These are phyloP conservation scores for Collybia sordida DNA, from an alignment of 768 basidiomycete species.

Conservation along the genomic window DNA sequence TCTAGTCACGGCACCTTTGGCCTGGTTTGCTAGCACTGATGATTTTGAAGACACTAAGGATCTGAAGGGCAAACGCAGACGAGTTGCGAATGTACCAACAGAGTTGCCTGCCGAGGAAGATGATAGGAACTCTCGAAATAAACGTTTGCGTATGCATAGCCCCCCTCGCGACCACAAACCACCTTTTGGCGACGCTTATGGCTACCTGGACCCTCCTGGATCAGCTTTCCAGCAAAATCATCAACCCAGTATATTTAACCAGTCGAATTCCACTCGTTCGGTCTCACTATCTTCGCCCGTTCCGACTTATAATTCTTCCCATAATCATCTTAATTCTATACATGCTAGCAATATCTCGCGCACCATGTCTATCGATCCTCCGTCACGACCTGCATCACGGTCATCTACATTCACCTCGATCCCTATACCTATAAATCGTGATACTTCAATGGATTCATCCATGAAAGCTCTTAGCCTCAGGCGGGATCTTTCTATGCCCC, in stretches of 20 bases:
- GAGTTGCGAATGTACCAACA: constrained; percentile 31
- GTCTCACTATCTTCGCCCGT: constrained; percentile 21
- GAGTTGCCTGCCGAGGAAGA: constrained; percentile 31
- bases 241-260: constrained; percentile 20
- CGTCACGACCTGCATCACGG: constrained; percentile 36
- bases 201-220: constrained; percentile 57
- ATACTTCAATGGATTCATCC: constrained; percentile 35
- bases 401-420: constrained; percentile 44
- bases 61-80: constrained; percentile 55
- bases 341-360: constrained; percentile 41
- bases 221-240: constrained; percentile 37
- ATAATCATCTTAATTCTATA: constrained; percentile 27
- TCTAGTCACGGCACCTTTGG: constrained; percentile 64
- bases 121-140: constrained; percentile 35
- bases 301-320: constrained; percentile 24
- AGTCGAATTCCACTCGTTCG: constrained; percentile 20
- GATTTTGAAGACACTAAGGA: constrained; percentile 48
- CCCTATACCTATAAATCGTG: constrained; percentile 32
- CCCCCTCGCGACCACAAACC: constrained; percentile 38
- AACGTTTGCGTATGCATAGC: constrained; percentile 55
- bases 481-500: constrained; percentile 48
- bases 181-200: constrained; percentile 15
- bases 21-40: constrained; percentile 53
- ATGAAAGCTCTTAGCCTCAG: constrained; percentile 20
- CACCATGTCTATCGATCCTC: constrained; percentile 77